These are phyloP conservation scores for Cryptococcus amylolentus DNA, from an alignment of 1,284 basidiomycete species.

Conservation along the genomic window DNA sequence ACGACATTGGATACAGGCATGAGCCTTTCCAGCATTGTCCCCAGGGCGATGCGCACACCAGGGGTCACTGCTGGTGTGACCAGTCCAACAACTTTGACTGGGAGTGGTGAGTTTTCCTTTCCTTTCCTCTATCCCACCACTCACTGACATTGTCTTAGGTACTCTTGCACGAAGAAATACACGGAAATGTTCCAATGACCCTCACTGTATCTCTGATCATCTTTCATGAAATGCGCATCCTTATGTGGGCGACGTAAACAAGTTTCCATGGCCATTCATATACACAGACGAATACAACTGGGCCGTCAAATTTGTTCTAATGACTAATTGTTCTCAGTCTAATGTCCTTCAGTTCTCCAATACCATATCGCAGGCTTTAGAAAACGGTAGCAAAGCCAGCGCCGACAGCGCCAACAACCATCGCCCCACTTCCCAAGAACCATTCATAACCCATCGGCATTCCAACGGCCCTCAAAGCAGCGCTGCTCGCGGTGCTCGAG, in stretches of 20 bases:
- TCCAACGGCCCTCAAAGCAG: not conserved
- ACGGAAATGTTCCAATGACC: constrained; percentile 24
- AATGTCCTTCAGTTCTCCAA: not conserved
- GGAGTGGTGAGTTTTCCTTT: constrained; percentile 37
- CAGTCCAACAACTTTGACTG: constrained; percentile 48
- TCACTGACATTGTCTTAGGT: constrained; percentile 17
- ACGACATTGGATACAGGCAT: constrained; percentile 51
- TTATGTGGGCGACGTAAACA: not conserved
- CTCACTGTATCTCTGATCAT: too few species aligned
- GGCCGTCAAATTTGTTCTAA: too few species aligned
- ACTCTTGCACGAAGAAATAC: constrained; percentile 41
- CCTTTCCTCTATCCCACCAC: not conserved
- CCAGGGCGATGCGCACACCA: constrained; percentile 45
- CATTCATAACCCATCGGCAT: constrained; percentile 9
- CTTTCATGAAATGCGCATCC: too few species aligned
- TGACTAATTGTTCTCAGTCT: not conserved
- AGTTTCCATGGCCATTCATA: not conserved
- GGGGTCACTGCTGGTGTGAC: constrained; percentile 49
- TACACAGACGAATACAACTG: not conserved
- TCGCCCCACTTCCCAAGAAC: constrained; percentile 10
- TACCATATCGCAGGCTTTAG: constrained; percentile 2
- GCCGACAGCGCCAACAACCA: constrained; percentile 18
- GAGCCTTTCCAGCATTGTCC: constrained; percentile 51
- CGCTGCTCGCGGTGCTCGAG: not conserved
- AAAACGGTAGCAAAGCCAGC: constrained; percentile 19